phyloP scores from a whole-genome alignment of 331 rosid genomes.

The Spiraea crenata region DNA sequence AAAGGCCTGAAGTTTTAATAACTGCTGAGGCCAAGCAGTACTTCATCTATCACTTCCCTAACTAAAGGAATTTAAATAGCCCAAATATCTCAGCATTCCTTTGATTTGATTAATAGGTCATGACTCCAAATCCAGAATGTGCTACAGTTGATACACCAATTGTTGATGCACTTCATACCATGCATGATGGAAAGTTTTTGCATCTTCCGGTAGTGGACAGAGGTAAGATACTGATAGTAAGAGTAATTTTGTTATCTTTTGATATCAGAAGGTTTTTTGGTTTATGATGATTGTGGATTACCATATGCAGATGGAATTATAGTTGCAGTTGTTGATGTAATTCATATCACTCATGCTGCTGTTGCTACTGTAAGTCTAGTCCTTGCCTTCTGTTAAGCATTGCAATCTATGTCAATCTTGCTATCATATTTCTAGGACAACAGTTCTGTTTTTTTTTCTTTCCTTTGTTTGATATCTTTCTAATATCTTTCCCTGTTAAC shows the following conservation, averaged over 20 bases:
- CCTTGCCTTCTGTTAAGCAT: constrained; percentile 13
- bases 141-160: constrained; percentile 81
- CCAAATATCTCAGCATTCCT: constrained; percentile 15
- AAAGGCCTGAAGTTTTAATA: constrained; percentile 22
- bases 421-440: not conserved
- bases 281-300: constrained; percentile 31
- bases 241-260: not conserved
- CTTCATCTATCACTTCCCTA: not conserved
- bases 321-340: constrained; percentile 79
- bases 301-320: constrained; percentile 66
- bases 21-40: constrained; percentile 17
- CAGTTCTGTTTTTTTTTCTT: not conserved
- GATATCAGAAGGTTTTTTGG: not conserved
- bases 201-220: constrained; percentile 85
- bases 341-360: constrained; percentile 91
- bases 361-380: constrained; percentile 80
- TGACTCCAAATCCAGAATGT: constrained; percentile 96
- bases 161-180: constrained; percentile 88
- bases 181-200: constrained; percentile 95
- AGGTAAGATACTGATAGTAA: constrained; percentile 44
- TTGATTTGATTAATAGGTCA: constrained; percentile 53
- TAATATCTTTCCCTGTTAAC: not conserved
- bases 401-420: not conserved
- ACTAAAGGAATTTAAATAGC: not conserved
- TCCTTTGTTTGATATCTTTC: not conserved